These are phyloP conservation scores for Cercophora sp. DNA, from an alignment of 495 filamentous ascomycete species.

Conservation along the genomic window DNA sequence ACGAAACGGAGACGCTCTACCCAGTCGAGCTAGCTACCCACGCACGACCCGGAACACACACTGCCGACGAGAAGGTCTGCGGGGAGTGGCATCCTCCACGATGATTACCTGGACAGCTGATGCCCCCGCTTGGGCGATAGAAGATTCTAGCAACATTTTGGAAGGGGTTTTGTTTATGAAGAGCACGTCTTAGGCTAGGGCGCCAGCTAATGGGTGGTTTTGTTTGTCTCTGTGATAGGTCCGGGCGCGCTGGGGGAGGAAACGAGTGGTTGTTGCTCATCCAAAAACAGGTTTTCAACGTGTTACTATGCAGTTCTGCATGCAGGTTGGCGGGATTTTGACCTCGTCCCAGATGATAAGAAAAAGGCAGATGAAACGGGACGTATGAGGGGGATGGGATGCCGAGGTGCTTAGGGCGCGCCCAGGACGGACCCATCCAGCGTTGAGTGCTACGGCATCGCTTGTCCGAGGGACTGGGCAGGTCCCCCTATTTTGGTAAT, in stretches of 20 bases:
- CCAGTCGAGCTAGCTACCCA: too few species aligned
- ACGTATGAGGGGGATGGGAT: neutral
- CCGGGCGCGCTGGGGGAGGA: conserved; percentile 15
- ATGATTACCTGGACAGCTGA: too few species aligned
- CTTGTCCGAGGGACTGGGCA: neutral
- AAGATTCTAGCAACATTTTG: conserved; percentile 19
- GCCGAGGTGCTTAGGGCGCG: neutral
- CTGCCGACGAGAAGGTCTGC: too few species aligned
- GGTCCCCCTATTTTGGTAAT: too few species aligned
- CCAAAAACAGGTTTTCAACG: conserved; percentile 30
- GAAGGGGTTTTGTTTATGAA: conserved; percentile 1
- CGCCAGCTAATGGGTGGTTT: neutral
- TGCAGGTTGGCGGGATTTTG: conserved; percentile 27
- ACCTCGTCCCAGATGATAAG: conserved; percentile 11
- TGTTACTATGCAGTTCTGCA: conserved; percentile 30
- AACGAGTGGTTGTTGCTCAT: conserved; percentile 18
- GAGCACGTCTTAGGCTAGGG: conserved; percentile 16
- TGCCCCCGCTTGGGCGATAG: too few species aligned
- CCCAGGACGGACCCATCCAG: too few species aligned
- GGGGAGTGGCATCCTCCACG: too few species aligned
- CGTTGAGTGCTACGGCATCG: neutral
- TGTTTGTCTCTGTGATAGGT: conserved; percentile 21
- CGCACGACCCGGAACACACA: too few species aligned
- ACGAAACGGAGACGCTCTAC: too few species aligned
- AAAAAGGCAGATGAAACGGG: neutral